phyloP scores from a whole-genome alignment of 2,329 filamentous ascomycete genomes.

The Exophiala sp. region DNA sequence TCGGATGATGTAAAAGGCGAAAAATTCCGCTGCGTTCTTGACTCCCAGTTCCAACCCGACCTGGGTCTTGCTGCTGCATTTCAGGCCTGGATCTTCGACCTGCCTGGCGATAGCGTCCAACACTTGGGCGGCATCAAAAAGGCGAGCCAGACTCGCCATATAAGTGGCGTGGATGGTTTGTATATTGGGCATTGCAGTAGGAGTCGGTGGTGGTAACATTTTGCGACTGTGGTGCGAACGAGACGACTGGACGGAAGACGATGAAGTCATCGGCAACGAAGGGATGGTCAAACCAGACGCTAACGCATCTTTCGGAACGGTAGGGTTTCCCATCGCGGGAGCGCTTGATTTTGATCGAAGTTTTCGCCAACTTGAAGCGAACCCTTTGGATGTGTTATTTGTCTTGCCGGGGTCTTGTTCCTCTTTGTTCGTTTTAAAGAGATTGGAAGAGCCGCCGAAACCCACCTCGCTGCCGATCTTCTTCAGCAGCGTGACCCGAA shows the following conservation, averaged over 20 bases:
- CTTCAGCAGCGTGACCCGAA: slow-evolving; percentile 70
- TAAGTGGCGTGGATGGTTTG: slow-evolving; percentile 66
- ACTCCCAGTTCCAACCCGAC: slow-evolving; percentile 92
- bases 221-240: slow-evolving; percentile 61
- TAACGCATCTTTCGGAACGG: slow-evolving; percentile 33
- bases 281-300: slow-evolving; percentile 63
- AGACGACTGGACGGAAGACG: slow-evolving; percentile 55
- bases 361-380: slow-evolving; percentile 84
- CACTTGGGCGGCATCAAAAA: slow-evolving; percentile 91
- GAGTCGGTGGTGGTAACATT: slow-evolving; percentile 44
- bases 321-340: slow-evolving; percentile 23
- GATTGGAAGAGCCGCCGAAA: slow-evolving; percentile 64
- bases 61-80: slow-evolving; percentile 87
- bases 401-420: slow-evolving; percentile 51
- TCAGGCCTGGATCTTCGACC: slow-evolving; percentile 89
- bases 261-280: slow-evolving; percentile 71
- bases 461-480: slow-evolving; percentile 94
- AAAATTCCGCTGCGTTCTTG: slow-evolving; percentile 93
- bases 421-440: slow-evolving; percentile 65
- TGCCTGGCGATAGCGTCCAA: slow-evolving; percentile 91
- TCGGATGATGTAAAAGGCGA: slow-evolving; percentile 92
- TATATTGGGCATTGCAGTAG: slow-evolving; percentile 68
- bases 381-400: slow-evolving; percentile 66
- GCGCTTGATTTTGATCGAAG: slow-evolving; percentile 80
- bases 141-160: slow-evolving; percentile 80